A percentile compares a stretch with the other conserved stretches of the same genome.
phyloP scores from a whole-genome alignment of 2,329 filamentous ascomycete genomes.

The Paraconiothyrium sp. region DNA sequence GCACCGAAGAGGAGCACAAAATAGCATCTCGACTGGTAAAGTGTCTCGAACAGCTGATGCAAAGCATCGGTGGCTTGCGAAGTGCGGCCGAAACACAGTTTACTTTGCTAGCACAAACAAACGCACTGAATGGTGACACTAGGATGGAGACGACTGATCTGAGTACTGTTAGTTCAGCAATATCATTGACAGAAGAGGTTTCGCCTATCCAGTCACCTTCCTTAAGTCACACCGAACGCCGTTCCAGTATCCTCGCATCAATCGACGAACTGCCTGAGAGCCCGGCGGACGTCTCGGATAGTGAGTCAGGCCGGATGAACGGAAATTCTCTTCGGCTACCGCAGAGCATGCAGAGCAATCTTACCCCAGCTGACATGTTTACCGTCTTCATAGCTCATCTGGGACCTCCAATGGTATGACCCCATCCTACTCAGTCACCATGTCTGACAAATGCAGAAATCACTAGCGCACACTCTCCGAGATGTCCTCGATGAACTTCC shows the following conservation, averaged over 20 bases:
- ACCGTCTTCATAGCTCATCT: conserved; percentile 87
- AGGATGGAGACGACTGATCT: conserved; percentile 24
- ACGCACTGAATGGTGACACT: conserved; percentile 30
- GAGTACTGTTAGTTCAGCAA: conserved; percentile 34
- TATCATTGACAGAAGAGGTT: conserved; percentile 34
- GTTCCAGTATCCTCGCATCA: conserved; percentile 51
- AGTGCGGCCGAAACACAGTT: conserved; percentile 93
- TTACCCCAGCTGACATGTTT: conserved; percentile 83
- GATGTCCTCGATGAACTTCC: conserved; percentile 89
- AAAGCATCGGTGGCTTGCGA: conserved; percentile 88
- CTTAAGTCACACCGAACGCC: conserved; percentile 42
- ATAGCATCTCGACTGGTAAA: conserved; percentile 83
- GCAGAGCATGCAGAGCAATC: conserved; percentile 38
- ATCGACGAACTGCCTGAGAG: conserved; percentile 54
- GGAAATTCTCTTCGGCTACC: conserved; percentile 33
- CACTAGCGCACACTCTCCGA: conserved; percentile 88
- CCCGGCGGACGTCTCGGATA: conserved; percentile 44
- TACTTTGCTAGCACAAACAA: conserved; percentile 75
- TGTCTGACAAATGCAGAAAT: conserved; percentile 66
- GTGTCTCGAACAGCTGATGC: conserved; percentile 83
- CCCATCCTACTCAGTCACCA: conserved; percentile 2
- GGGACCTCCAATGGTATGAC: conserved; percentile 81
- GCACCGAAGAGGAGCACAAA: conserved; percentile 79
- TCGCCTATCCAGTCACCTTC: conserved; percentile 41
- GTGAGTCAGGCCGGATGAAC: conserved; percentile 32